These are phyloP conservation scores for Tothia fuscella DNA, from an alignment of 2,329 filamentous ascomycete genomes.

Conservation along the genomic window DNA sequence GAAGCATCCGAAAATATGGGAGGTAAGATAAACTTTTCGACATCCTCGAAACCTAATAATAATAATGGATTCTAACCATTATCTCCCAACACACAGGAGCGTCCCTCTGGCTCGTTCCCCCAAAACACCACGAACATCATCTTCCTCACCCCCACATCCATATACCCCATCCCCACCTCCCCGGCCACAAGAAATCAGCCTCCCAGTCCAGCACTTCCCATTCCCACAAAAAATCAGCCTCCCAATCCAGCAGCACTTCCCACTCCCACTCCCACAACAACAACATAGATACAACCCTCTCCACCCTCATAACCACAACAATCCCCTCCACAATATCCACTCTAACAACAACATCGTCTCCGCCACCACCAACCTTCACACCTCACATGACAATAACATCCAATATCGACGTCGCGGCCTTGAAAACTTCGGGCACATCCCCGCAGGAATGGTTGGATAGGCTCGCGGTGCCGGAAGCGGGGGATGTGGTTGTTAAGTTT, in stretches of 20 bases:
- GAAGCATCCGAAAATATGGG: too few species aligned
- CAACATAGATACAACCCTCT: not conserved
- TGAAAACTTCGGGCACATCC: not conserved
- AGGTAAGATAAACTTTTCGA: too few species aligned
- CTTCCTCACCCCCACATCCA: not conserved
- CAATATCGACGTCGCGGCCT: constrained; percentile 1
- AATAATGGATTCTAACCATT: too few species aligned
- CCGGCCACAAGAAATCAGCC: not conserved
- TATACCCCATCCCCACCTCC: constrained; percentile 2
- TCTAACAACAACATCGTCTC: too few species aligned
- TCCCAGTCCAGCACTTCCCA: not conserved
- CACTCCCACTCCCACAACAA: constrained; percentile 1
- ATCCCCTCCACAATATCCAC: not conserved
- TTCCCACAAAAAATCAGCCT: not conserved
- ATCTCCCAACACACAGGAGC: not conserved
- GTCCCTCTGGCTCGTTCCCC: constrained; percentile 4
- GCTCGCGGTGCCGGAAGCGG: not conserved
- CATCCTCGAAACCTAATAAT: too few species aligned
- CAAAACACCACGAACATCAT: not conserved
- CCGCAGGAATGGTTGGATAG: not conserved
- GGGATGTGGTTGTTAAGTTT: not conserved
- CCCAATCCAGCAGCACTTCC: not conserved
- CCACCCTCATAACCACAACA: not conserved
- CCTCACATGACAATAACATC: constrained; percentile 1
- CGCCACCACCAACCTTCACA: not conserved